A percentile compares a stretch with the other conserved stretches of the same genome.
Conservation (phyloP, 352 stramenopile genomes). For the Globisporangium mamillatum region DNA sequence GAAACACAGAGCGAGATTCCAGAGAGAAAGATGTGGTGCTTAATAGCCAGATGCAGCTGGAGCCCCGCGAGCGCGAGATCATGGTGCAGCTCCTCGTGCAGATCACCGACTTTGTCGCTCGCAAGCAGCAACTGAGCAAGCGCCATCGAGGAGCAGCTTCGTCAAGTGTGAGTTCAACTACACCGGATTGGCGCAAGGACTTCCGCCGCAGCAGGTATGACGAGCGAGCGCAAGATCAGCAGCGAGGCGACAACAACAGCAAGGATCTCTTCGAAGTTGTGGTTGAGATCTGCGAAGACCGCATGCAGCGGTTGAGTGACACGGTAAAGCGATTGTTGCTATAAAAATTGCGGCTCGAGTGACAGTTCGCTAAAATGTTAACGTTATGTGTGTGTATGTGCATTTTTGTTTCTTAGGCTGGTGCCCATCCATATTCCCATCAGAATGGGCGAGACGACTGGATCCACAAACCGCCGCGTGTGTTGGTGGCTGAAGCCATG, state of each 20-base stretch:
- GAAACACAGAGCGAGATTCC: background rate
- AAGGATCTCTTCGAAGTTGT: slow-evolving; percentile 44
- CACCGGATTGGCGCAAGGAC: slow-evolving; percentile 19
- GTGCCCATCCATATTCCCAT: background rate
- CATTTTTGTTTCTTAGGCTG: background rate
- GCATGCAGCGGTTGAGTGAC: slow-evolving; percentile 35
- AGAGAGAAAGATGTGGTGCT: background rate
- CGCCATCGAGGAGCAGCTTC: slow-evolving; percentile 28
- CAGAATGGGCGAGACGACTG: slow-evolving; percentile 13
- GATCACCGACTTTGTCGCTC: slow-evolving; percentile 50
- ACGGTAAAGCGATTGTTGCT: background rate
- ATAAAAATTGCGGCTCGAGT: background rate
- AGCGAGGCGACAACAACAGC: slow-evolving; percentile 3
- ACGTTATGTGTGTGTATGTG: background rate
- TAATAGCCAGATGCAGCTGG: slow-evolving; percentile 4
- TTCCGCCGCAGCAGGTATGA: slow-evolving; percentile 12
- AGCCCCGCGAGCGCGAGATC: slow-evolving; percentile 32
- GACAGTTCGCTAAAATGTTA: background rate
- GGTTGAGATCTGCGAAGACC: slow-evolving; percentile 50
- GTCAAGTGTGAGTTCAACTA: slow-evolving; percentile 7
- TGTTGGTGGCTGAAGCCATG: slow-evolving; percentile 61
- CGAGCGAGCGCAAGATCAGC: background rate
- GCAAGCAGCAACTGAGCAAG: slow-evolving; percentile 39
- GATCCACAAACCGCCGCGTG: slow-evolving; percentile 27
- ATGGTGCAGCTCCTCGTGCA: slow-evolving; percentile 43